Percentiles rank a stretch among this genome's conserved stretches.
Conservation (phyloP, 768 basidiomycete species). For the Clitopilus passeckerianus region DNA sequence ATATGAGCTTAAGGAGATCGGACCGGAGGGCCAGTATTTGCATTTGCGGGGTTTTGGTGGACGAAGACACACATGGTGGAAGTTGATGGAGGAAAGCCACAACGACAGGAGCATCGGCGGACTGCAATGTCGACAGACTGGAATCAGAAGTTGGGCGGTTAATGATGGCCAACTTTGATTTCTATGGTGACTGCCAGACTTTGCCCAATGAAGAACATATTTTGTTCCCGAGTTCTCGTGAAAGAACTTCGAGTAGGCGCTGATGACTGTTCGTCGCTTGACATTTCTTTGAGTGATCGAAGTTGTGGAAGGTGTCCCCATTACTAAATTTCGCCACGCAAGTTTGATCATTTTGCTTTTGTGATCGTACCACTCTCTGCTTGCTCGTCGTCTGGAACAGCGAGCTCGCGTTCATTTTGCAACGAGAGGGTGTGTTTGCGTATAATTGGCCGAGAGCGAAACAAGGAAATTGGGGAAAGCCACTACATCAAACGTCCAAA, state of each 20-base stretch:
- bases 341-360: neutral
- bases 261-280: neutral
- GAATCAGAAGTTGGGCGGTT: neutral
- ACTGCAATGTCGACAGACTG: neutral
- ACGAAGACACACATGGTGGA: neutral
- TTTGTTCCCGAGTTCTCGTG: neutral
- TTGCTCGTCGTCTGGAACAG: conserved; percentile 7
- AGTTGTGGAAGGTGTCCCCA: neutral
- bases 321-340: conserved; percentile 11
- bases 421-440: neutral
- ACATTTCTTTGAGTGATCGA: conserved; percentile 1
- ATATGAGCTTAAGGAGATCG: neutral
- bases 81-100: neutral
- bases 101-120: neutral
- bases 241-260: neutral
- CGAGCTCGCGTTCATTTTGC: conserved; percentile 1
- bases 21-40: neutral
- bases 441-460: neutral
- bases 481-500: conserved; percentile 6
- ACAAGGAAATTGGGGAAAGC: neutral
- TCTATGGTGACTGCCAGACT: neutral
- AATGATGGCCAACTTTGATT: neutral
- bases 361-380: conserved; percentile 3
- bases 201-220: neutral
- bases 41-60: neutral